phyloP scores from a whole-genome alignment of 2,329 filamentous ascomycete species.

The Fusarium camptoceras region DNA sequence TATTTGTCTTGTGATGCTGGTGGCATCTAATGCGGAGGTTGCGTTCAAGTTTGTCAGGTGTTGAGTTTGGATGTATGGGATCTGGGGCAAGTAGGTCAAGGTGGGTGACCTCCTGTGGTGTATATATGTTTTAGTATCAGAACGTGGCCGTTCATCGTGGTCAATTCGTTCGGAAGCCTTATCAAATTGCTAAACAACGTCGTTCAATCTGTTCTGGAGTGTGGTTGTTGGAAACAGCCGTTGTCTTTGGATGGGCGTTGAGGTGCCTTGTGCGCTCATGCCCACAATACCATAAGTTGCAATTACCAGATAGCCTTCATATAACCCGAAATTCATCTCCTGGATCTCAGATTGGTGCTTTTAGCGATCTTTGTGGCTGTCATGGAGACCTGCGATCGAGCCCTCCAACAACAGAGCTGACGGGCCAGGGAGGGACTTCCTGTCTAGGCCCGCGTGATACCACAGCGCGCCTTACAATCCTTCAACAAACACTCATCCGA shows the following conservation, averaged over 20 bases:
- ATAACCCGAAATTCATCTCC: rapidly evolving
- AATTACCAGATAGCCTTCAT: rapidly evolving
- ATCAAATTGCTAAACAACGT: rapidly evolving
- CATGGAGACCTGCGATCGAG: too few relatives aligned
- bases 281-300: too few relatives aligned
- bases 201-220: rapidly evolving
- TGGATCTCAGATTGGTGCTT: rapidly evolving
- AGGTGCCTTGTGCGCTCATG: too few relatives aligned
- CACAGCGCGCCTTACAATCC: too few relatives aligned
- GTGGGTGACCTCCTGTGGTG: too few relatives aligned
- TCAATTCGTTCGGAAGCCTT: rapidly evolving
- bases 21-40: neutral
- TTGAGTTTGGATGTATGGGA: neutral
- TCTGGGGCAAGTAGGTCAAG: neutral
- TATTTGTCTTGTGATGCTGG: neutral
- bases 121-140: rapidly evolving
- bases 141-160: rapidly evolving
- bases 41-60: neutral
- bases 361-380: too few relatives aligned
- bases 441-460: too few relatives aligned
- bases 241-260: neutral
- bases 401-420: too few relatives aligned
- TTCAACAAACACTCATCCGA: rapidly evolving
- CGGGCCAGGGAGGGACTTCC: too few relatives aligned
- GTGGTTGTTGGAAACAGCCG: rapidly evolving